phyloP scores from a whole-genome alignment of 768 basidiomycete genomes.

The Mycena albidolilacea region DNA sequence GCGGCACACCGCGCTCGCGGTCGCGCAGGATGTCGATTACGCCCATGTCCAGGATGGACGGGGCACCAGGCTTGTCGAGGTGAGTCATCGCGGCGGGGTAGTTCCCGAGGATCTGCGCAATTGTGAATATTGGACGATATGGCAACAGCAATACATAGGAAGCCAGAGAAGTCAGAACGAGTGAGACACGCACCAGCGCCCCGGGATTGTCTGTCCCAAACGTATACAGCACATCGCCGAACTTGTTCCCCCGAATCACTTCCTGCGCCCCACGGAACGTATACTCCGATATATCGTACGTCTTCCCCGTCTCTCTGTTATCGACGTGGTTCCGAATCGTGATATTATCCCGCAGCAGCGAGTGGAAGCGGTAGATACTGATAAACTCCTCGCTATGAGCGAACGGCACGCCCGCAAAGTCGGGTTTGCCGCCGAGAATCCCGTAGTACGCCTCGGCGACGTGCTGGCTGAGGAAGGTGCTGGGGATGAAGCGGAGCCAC shows the following conservation, averaged over 20 bases:
- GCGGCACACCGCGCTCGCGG: conserved; percentile 21
- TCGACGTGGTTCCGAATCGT: conserved; percentile 27
- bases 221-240: conserved; percentile 33
- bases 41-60: conserved; percentile 29
- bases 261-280: conserved; percentile 28
- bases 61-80: conserved; percentile 20
- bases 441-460: conserved; percentile 10
- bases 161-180: too few species aligned
- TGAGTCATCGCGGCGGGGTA: conserved; percentile 25
- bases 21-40: conserved; percentile 21
- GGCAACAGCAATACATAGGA: too few species aligned
- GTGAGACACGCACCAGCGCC: conserved; percentile 12
- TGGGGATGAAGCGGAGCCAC: conserved; percentile 12
- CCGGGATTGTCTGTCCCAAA: conserved; percentile 32
- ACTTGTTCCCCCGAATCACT: conserved; percentile 30
- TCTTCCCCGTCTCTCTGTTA: conserved; percentile 11
- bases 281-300: conserved; percentile 27
- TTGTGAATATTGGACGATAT: not conserved
- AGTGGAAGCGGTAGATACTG: conserved; percentile 35
- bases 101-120: conserved; percentile 20
- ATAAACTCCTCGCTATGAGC: conserved; percentile 37
- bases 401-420: conserved; percentile 35
- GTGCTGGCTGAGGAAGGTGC: not conserved
- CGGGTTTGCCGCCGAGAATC: conserved; percentile 28
- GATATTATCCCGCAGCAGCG: conserved; percentile 30